Conservation (phyloP, 495 filamentous ascomycete species). For the Letharia lupina region DNA sequence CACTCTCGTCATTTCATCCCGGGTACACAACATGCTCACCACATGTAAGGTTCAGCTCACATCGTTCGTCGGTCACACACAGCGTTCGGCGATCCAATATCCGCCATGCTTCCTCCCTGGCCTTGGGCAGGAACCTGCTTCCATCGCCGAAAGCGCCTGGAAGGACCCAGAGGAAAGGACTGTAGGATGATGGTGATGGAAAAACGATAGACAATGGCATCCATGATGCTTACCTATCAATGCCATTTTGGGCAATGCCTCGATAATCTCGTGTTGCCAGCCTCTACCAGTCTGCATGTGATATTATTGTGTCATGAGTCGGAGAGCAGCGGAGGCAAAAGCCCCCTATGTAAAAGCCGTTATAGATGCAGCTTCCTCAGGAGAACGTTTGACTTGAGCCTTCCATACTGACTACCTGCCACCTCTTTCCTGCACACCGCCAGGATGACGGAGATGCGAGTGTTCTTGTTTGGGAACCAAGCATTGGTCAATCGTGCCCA, state of each 20-base stretch:
- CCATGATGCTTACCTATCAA: neutral
- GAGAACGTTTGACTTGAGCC: neutral
- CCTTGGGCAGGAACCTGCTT: neutral
- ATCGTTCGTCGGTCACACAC: neutral
- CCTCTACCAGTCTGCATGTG: neutral
- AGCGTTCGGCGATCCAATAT: neutral
- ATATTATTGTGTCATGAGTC: neutral
- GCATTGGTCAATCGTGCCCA: constrained; percentile 63
- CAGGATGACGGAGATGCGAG: constrained; percentile 13
- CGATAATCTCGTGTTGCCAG: neutral
- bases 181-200: neutral
- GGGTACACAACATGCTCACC: neutral
- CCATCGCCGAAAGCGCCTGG: neutral
- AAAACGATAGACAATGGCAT: neutral
- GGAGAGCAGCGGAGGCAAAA: neutral
- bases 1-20: neutral
- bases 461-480: constrained; percentile 65
- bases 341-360: neutral
- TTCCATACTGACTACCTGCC: neutral
- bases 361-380: constrained; percentile 2
- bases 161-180: neutral
- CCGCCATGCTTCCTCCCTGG: neutral
- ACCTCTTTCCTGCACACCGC: neutral
- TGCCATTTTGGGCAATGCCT: neutral
- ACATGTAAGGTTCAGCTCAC: neutral